Percentiles rank a stretch among this genome's conserved stretches.
Evolutionary conservation across 2,329 filamentous ascomycete species (phyloP).

Genomic region (Chalaropsis ovoidea): DNA sequence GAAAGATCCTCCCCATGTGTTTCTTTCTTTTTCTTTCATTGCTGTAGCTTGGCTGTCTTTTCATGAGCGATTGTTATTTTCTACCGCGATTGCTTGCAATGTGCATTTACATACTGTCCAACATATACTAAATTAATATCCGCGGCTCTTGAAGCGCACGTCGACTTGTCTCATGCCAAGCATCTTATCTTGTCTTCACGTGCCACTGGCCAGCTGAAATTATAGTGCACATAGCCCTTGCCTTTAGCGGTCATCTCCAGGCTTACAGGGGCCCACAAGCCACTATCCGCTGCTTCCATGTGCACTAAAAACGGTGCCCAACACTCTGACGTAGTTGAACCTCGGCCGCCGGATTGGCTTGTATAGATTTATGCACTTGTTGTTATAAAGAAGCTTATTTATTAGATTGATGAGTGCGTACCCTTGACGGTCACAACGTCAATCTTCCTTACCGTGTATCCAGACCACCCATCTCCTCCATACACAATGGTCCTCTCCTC

Average conservation of each 20-base stretch:
- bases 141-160: too few species aligned
- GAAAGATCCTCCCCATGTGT: not conserved
- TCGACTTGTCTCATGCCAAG: too few species aligned
- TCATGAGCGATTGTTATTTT: constrained; percentile 14
- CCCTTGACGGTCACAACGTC: not conserved
- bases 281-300: not conserved
- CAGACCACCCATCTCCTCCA: not conserved
- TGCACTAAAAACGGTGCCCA: too few species aligned
- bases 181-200: too few species aligned
- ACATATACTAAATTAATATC: constrained; percentile 4
- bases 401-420: not conserved
- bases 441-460: not conserved
- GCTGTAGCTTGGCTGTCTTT: constrained; percentile 5
- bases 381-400: not conserved
- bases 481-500: constrained; percentile 12
- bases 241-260: too few species aligned
- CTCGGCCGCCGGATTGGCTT: too few species aligned
- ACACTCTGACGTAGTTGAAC: too few species aligned
- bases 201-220: too few species aligned
- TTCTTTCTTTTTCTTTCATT: not conserved
- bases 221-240: too few species aligned
- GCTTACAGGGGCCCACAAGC: too few species aligned
- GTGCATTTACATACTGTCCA: not conserved
- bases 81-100: not conserved
- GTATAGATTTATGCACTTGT: not conserved